Base-by-base conservation (phyloP, 2,329 filamentous ascomycete species). In the Polytolypa hystricis region DNA sequence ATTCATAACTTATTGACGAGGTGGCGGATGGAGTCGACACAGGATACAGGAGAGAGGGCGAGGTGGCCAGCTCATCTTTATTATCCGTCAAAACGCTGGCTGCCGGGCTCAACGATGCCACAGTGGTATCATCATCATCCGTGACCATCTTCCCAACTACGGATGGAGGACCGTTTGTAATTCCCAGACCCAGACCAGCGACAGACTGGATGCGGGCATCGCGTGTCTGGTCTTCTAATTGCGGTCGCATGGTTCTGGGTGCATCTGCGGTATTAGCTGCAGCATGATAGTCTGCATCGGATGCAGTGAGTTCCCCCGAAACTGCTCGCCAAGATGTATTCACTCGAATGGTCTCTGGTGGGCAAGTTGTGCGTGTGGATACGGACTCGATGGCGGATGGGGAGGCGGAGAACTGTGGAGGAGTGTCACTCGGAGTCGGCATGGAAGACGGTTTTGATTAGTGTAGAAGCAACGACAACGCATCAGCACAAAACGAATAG, bases 1-100 rank as follows among this genome's bases (percentile, higher is more conserved):
- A 71, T 39, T 74, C 70, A 47, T 67, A 71, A 25, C 66, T 69
- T 49, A 70, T 60, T 7, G 67, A 66, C 2, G 66, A 63, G 19
- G 66, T 57, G 27, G 59, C 53, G 1, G 55, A 56, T 17, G 57
- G 46, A 12, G 56, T 48, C n/a, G 52, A 46, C 15, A 52, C 48
- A 3, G 60, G 46, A 27, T 59, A 52, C 31, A 50, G 49, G 25
- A 51, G 43, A 16, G 45, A 38, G 16, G 46, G 40, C 19, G 55
- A 47, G 30, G 59, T 36, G 18, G 56, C 52, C 30, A 47, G 49
- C 14, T 58, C 45, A 21, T 61, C 60, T 30, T 64, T 60, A 11
- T 48, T 47, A 18, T 62, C 57, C 32, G 56, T 49, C 40, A 60
- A 54, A 39, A 62, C 48, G 39, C 48, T 53, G 27, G 46, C 26